Conservation (phyloP, 768 basidiomycete species). For the Lentinula aciculospora region DNA sequence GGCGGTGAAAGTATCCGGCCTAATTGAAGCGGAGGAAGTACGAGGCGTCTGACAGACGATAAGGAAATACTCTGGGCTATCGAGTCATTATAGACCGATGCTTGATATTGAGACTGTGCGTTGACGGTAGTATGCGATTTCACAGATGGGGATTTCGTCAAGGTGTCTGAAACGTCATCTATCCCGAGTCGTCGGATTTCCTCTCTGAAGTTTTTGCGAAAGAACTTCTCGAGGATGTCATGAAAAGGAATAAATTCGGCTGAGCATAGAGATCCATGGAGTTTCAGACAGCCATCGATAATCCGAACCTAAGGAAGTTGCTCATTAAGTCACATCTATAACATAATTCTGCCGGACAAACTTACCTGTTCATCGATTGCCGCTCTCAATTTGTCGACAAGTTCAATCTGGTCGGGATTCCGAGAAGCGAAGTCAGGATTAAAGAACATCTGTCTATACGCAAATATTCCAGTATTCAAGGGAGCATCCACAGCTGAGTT, state of each 20-base stretch:
- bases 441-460: constrained; percentile 77
- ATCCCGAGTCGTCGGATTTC: constrained; percentile 70
- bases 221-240: constrained; percentile 80
- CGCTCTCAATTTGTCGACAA: constrained; percentile 64
- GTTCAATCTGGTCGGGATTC: constrained; percentile 64
- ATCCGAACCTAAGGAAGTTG: constrained; percentile 51
- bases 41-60: constrained; percentile 36
- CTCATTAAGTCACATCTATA: not conserved
- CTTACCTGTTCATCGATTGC: constrained; percentile 82
- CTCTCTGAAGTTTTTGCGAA: constrained; percentile 78
- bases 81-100: constrained; percentile 46
- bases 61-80: constrained; percentile 42
- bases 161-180: constrained; percentile 46
- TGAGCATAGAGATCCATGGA: constrained; percentile 80
- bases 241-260: constrained; percentile 92
- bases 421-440: constrained; percentile 57
- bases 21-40: constrained; percentile 49
- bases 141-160: constrained; percentile 30
- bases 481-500: constrained; percentile 87
- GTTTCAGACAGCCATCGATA: constrained; percentile 77
- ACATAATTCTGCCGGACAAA: constrained; percentile 1
- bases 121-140: constrained; percentile 25
- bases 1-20: constrained; percentile 40
- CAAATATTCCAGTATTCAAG: constrained; percentile 66
- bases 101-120: constrained; percentile 35